These are phyloP conservation scores for Lachnellula hyalina DNA, from an alignment of 2,329 filamentous ascomycete species.

Conservation along the genomic window DNA sequence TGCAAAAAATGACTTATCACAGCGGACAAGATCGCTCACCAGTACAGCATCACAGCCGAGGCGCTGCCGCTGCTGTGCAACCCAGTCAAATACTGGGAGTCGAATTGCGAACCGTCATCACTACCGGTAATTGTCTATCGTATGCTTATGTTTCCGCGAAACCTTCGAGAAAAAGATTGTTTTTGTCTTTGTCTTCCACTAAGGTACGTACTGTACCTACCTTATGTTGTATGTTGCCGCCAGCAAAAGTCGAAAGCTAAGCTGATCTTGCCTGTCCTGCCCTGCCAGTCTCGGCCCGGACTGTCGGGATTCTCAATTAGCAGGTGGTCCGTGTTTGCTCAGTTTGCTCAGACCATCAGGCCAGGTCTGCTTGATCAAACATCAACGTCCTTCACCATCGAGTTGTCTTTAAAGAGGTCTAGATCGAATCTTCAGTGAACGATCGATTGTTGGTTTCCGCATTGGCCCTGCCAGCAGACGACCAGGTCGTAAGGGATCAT, in stretches of 20 bases:
- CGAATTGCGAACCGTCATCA: no score
- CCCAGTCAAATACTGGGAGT: neutral
- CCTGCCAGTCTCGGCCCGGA: neutral
- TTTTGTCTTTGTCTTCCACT: no score
- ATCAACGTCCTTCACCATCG: neutral
- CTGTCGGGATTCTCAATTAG: neutral
- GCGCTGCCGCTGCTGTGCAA: slow-evolving; percentile 17
- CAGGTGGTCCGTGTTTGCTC: neutral
- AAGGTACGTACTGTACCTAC: no score
- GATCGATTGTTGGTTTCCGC: neutral
- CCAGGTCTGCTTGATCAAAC: neutral
- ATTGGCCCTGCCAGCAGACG: neutral
- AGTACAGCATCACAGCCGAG: slow-evolving; percentile 11
- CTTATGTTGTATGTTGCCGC: no score
- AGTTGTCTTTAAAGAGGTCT: neutral
- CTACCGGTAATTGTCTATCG: no score
- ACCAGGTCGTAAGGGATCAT: neutral
- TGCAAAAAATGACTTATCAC: slow-evolving; percentile 13
- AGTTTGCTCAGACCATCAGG: neutral
- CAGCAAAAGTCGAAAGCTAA: no score
- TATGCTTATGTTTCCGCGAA: no score
- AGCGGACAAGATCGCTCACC: slow-evolving; percentile 16
- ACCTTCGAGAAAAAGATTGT: no score
- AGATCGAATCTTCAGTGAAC: neutral
- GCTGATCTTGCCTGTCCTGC: neutral